Conservation (phyloP, 176 grass and related monocot species). For the Ensete ventricosum region DNA sequence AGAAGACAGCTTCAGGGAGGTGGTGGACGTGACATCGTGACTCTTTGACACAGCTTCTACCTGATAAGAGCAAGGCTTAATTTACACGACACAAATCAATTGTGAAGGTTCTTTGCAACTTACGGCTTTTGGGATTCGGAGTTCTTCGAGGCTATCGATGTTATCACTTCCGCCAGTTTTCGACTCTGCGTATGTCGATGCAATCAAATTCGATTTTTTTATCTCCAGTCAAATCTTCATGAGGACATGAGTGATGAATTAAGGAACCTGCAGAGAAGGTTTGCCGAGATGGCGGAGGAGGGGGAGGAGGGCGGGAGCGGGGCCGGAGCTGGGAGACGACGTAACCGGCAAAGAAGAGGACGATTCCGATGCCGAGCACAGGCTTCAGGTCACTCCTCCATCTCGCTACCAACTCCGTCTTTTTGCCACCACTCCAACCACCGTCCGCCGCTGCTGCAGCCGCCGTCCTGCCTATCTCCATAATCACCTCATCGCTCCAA, state of each 20-base stretch:
- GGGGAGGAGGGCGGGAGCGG: neutral
- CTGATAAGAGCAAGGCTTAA: slow-evolving; percentile 26
- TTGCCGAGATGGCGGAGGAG: neutral
- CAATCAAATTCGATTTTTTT: neutral
- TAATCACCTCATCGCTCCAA: neutral
- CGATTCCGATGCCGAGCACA: slow-evolving; percentile 9
- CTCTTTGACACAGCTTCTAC: slow-evolving; percentile 52
- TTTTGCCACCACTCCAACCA: neutral
- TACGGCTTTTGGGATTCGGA: slow-evolving; percentile 50
- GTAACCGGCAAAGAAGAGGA: slow-evolving; percentile 3
- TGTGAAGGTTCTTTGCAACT: slow-evolving; percentile 4
- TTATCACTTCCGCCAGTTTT: slow-evolving; percentile 22
- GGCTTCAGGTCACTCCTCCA: slow-evolving; percentile 7
- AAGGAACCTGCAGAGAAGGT: neutral
- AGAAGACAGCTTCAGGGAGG: slow-evolving; percentile 23
- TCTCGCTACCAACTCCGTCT: slow-evolving; percentile 2
- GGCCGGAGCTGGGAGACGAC: slow-evolving; percentile 1
- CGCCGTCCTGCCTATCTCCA: neutral
- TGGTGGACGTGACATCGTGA: slow-evolving; percentile 44
- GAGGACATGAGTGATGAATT: neutral
- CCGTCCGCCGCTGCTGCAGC: neutral
- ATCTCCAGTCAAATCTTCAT: neutral
- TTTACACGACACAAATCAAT: neutral
- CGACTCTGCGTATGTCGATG: slow-evolving; percentile 10
- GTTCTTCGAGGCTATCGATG: slow-evolving; percentile 41